These are phyloP conservation scores for Fusarium dlaminii DNA, from an alignment of 2,329 filamentous ascomycete genomes.

Conservation along the genomic window DNA sequence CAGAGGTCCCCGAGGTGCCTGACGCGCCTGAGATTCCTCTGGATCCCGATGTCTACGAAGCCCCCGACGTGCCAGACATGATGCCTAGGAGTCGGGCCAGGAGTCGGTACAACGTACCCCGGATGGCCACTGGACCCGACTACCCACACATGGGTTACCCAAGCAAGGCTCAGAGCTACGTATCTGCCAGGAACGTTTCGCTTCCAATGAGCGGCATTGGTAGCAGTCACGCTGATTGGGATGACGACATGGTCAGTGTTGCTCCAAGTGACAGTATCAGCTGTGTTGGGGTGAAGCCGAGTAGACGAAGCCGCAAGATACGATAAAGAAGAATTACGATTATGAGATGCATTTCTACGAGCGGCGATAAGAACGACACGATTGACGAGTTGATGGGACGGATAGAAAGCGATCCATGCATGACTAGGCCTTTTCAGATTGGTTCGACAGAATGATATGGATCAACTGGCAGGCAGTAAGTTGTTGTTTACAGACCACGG, in stretches of 20 bases:
- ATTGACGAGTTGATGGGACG: constrained; percentile 17
- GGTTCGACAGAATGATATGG: constrained; percentile 4
- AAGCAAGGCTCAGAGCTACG: constrained; percentile 39
- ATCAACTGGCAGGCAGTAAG: constrained; percentile 4
- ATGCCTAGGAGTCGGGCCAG: constrained; percentile 46
- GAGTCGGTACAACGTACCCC: constrained; percentile 40
- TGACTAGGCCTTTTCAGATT: neutral
- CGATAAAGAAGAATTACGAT: constrained; percentile 23
- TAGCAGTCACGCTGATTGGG: constrained; percentile 53
- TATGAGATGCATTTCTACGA: constrained; percentile 12
- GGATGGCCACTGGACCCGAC: constrained; percentile 30
- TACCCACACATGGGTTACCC: constrained; percentile 31
- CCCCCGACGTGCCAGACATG: constrained; percentile 28
- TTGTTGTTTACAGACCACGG: neutral
- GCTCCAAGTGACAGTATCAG: constrained; percentile 71
- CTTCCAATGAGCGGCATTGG: constrained; percentile 55
- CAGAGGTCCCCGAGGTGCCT: constrained; percentile 36
- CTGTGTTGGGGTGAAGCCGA: constrained; percentile 59
- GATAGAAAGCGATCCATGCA: constrained; percentile 18
- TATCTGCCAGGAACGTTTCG: constrained; percentile 49
- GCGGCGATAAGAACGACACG: constrained; percentile 18
- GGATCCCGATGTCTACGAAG: constrained; percentile 28
- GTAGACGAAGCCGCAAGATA: constrained; percentile 40
- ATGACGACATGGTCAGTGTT: constrained; percentile 63
- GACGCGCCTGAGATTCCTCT: constrained; percentile 28